These are phyloP conservation scores for Trichosporon ovoides DNA, from an alignment of 1,284 basidiomycete species.

Conservation along the genomic window DNA sequence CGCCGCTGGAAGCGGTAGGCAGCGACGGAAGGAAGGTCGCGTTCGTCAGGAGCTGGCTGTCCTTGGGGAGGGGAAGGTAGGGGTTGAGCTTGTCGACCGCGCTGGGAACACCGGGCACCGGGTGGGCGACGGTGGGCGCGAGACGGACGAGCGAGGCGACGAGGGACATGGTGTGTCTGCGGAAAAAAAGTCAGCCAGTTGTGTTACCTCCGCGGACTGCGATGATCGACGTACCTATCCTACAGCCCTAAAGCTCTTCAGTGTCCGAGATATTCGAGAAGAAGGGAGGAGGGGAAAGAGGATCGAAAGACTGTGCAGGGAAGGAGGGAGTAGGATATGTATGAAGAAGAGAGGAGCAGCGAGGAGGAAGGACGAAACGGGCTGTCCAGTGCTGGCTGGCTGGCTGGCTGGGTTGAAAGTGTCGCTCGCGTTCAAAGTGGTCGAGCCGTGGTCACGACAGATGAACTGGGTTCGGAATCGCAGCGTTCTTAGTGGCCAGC, in stretches of 20 bases:
- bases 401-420: too few species aligned
- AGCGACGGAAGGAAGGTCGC: slow-evolving; percentile 40
- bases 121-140: slow-evolving; percentile 39
- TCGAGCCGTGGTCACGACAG: slow-evolving; percentile 7
- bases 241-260: slow-evolving; percentile 1
- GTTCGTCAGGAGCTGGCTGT: slow-evolving; percentile 38
- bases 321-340: not conserved
- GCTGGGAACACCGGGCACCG: slow-evolving; percentile 27
- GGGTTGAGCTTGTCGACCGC: slow-evolving; percentile 38
- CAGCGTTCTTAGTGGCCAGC: not conserved
- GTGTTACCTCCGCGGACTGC: not conserved
- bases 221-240: not conserved
- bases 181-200: not conserved
- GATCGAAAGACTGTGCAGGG: not conserved
- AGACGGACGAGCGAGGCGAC: slow-evolving; percentile 37
- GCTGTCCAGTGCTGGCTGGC: too few species aligned
- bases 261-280: not conserved
- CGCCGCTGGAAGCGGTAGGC: slow-evolving; percentile 25
- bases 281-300: not conserved
- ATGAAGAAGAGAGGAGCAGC: not conserved
- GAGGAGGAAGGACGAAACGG: too few species aligned
- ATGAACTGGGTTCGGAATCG: not conserved
- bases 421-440: too few species aligned
- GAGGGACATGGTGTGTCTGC: slow-evolving; percentile 28
- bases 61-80: slow-evolving; percentile 41